Conservation (phyloP, 2,329 filamentous ascomycete genomes). For the Emergomyces orientalis region DNA sequence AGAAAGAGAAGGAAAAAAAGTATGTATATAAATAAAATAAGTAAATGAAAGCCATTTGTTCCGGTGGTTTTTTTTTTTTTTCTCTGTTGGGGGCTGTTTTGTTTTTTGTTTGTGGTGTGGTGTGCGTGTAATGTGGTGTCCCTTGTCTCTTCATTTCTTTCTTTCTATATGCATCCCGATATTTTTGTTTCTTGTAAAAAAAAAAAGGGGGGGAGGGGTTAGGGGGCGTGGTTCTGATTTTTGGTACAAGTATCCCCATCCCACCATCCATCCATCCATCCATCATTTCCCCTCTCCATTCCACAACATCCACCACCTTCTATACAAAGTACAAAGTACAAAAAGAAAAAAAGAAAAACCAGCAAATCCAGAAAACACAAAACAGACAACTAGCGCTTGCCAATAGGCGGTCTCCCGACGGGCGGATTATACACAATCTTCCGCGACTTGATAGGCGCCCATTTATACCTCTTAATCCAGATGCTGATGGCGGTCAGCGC, state of each 20-base stretch:
- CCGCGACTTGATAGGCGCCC: slow-evolving; percentile 88
- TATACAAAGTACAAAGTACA: slow-evolving; percentile 1
- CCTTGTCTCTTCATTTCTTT: not conserved
- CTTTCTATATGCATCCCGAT: slow-evolving; percentile 2
- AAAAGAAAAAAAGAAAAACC: not conserved
- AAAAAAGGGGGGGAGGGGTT: not conserved
- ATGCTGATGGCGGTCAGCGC: slow-evolving; percentile 78
- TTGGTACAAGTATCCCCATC: slow-evolving; percentile 5
- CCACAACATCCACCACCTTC: not conserved
- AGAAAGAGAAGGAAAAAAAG: not conserved
- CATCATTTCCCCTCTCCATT: not conserved
- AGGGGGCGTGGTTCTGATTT: not conserved
- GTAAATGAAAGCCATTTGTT: not conserved
- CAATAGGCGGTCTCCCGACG: slow-evolving; percentile 23
- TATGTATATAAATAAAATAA: not conserved
- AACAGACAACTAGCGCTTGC: not conserved
- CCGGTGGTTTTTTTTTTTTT: not conserved
- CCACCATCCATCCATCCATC: not conserved
- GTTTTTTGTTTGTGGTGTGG: not conserved
- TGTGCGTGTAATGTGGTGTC: not conserved
- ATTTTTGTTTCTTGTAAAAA: not conserved
- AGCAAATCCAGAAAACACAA: not conserved
- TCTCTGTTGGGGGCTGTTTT: not conserved
- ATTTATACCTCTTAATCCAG: slow-evolving; percentile 99
- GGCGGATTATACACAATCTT: slow-evolving; percentile 86